Evolutionary conservation across 1,284 basidiomycete genomes (phyloP).

Genomic region (Puccinia horiana): DNA sequence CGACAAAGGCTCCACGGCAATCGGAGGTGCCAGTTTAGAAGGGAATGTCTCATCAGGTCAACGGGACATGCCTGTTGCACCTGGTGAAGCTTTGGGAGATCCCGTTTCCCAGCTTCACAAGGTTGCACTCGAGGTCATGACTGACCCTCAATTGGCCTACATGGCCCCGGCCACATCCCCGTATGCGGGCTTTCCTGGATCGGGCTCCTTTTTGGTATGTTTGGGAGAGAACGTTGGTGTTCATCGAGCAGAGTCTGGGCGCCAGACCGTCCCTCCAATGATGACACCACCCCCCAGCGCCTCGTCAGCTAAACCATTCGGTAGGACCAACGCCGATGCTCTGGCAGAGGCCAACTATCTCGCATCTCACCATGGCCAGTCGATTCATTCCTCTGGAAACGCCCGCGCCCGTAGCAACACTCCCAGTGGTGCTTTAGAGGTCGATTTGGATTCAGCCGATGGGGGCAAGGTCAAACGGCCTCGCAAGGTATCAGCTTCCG

Average conservation of each 20-base stretch:
- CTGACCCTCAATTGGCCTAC: slow-evolving; percentile 9
- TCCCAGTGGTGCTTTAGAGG: background rate
- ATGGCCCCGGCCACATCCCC: slow-evolving; percentile 27
- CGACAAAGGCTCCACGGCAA: slow-evolving; percentile 82
- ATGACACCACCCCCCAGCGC: slow-evolving; percentile 46
- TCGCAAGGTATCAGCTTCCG: slow-evolving; percentile 55
- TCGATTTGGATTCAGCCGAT: slow-evolving; percentile 53
- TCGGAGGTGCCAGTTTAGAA: slow-evolving; percentile 76
- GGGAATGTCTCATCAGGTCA: slow-evolving; percentile 60
- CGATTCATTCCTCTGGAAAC: slow-evolving; percentile 8
- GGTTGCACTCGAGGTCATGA: slow-evolving; percentile 22
- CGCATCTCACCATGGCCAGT: background rate
- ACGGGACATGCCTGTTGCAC: slow-evolving; percentile 54
- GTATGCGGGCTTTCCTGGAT: slow-evolving; percentile 22
- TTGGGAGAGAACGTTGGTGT: slow-evolving; percentile 51
- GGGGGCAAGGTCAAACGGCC: slow-evolving; percentile 56
- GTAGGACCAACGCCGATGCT: slow-evolving; percentile 13
- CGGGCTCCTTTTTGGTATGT: slow-evolving; percentile 51
- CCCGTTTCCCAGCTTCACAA: slow-evolving; percentile 90
- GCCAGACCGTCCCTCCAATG: slow-evolving; percentile 19
- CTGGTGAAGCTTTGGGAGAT: slow-evolving; percentile 85
- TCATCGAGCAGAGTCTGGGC: slow-evolving; percentile 39
- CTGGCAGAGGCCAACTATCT: slow-evolving; percentile 35
- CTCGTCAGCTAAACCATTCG: slow-evolving; percentile 38
- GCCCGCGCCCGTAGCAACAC: slow-evolving; percentile 33